Evolutionary conservation across 2,329 filamentous ascomycete species (phyloP).

Genomic region (Ilyonectria robusta): DNA sequence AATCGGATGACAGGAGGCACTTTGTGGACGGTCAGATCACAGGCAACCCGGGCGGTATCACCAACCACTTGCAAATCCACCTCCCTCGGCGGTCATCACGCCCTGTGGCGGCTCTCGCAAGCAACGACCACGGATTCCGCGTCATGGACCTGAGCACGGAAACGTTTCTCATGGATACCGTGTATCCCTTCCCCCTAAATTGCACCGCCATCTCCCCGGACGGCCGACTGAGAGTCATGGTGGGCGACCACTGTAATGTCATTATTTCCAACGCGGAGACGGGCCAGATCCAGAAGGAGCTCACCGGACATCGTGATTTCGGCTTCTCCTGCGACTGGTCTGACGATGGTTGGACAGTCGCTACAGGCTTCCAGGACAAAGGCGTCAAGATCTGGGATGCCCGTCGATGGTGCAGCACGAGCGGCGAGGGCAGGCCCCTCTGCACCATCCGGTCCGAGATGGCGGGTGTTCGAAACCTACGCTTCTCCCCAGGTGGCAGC

Average conservation of each 20-base stretch:
- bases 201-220: slow-evolving; percentile 81
- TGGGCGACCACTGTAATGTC: slow-evolving; percentile 77
- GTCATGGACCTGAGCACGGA: slow-evolving; percentile 72
- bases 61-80: slow-evolving; percentile 75
- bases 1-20: slow-evolving; percentile 54
- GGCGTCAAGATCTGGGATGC: slow-evolving; percentile 83
- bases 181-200: slow-evolving; percentile 76
- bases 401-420: slow-evolving; percentile 73
- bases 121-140: slow-evolving; percentile 73
- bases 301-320: slow-evolving; percentile 77
- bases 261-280: slow-evolving; percentile 79
- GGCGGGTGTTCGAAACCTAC: slow-evolving; percentile 77
- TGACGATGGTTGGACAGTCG: slow-evolving; percentile 81
- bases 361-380: slow-evolving; percentile 83
- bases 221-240: slow-evolving; percentile 78
- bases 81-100: slow-evolving; percentile 64
- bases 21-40: slow-evolving; percentile 64
- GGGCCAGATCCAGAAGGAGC: slow-evolving; percentile 68
- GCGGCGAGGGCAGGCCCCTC: slow-evolving; percentile 63
- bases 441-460: slow-evolving; percentile 74
- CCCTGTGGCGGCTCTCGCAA: slow-evolving; percentile 72
- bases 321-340: slow-evolving; percentile 87
- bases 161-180: slow-evolving; percentile 66
- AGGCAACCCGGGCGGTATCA: slow-evolving; percentile 67
- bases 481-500: slow-evolving; percentile 80